Evolutionary conservation across 495 filamentous ascomycete species (phyloP).

Genomic region (Penicillium malachiteum): DNA sequence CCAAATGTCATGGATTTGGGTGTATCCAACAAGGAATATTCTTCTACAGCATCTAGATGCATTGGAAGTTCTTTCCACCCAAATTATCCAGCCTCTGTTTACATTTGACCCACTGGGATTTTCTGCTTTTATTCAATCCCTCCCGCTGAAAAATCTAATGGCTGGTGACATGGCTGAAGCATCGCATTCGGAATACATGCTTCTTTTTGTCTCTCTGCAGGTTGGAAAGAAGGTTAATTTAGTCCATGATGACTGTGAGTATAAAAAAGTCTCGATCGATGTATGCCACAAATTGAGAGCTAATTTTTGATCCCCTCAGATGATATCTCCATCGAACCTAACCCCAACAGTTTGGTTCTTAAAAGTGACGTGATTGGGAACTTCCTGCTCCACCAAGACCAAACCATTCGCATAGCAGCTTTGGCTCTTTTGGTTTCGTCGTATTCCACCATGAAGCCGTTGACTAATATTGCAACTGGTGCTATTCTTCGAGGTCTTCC

Average conservation of each 20-base stretch:
- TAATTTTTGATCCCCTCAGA: conserved; percentile 13
- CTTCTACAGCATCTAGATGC: conserved; percentile 49
- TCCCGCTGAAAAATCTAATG: conserved; percentile 41
- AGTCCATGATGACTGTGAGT: conserved; percentile 69
- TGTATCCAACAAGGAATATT: conserved; percentile 35
- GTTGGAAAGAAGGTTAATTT: conserved; percentile 76
- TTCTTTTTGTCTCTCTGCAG: conserved; percentile 69
- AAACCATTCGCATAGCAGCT: conserved; percentile 67
- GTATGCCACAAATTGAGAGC: background rate
- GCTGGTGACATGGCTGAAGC: conserved; percentile 42
- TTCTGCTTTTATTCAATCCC: conserved; percentile 51
- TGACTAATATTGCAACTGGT: conserved; percentile 56
- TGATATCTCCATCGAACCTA: conserved; percentile 24
- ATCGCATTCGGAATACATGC: conserved; percentile 52
- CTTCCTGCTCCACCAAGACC: conserved; percentile 62
- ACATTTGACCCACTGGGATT: conserved; percentile 55
- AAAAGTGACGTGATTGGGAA: conserved; percentile 43
- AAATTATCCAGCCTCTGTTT: conserved; percentile 74
- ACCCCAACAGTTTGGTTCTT: conserved; percentile 28
- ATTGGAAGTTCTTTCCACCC: conserved; percentile 65
- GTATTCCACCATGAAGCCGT: conserved; percentile 65
- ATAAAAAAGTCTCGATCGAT: background rate
- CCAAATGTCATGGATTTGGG: conserved; percentile 33
- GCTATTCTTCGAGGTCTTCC: conserved; percentile 61
- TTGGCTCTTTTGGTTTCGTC: conserved; percentile 73